Evolutionary conservation across 768 basidiomycete species (phyloP).

Genomic region (Suillus subluteus): DNA sequence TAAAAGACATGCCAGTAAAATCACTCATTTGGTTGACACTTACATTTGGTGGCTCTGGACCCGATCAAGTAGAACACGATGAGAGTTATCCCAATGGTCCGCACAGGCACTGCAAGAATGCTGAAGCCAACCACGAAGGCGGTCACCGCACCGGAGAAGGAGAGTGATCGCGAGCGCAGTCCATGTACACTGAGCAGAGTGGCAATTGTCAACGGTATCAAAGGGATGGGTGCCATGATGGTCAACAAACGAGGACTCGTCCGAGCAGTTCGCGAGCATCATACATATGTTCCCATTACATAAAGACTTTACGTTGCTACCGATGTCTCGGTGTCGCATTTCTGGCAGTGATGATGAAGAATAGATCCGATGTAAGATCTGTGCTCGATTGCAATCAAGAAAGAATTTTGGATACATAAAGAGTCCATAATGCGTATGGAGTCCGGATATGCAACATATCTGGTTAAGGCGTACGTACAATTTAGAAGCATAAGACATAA

Average conservation of each 20-base stretch:
- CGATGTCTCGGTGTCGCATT: no score
- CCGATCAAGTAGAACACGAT: conserved; percentile 81
- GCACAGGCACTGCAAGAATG: conserved; percentile 68
- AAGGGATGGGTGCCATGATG: conserved; percentile 30
- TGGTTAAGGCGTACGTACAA: not conserved
- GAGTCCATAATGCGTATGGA: not conserved
- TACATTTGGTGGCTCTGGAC: conserved; percentile 82
- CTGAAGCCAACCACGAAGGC: conserved; percentile 79
- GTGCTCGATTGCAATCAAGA: not conserved
- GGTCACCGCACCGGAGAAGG: conserved; percentile 72
- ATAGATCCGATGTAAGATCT: not conserved
- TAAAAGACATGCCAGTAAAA: not conserved
- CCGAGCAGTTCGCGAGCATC: not conserved
- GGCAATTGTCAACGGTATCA: conserved; percentile 51
- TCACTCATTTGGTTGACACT: conserved; percentile 25
- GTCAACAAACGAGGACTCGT: not conserved
- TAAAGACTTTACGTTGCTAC: not conserved
- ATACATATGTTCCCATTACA: not conserved
- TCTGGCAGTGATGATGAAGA: not conserved
- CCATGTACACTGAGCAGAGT: conserved; percentile 69
- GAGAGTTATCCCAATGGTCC: conserved; percentile 65
- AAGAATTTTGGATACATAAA: not conserved
- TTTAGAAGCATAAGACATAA: not conserved
- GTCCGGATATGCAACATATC: not conserved
- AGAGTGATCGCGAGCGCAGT: conserved; percentile 72